These are phyloP conservation scores for Malus sieversii DNA, from an alignment of 306 rosid genomes.

Conservation along the genomic window DNA sequence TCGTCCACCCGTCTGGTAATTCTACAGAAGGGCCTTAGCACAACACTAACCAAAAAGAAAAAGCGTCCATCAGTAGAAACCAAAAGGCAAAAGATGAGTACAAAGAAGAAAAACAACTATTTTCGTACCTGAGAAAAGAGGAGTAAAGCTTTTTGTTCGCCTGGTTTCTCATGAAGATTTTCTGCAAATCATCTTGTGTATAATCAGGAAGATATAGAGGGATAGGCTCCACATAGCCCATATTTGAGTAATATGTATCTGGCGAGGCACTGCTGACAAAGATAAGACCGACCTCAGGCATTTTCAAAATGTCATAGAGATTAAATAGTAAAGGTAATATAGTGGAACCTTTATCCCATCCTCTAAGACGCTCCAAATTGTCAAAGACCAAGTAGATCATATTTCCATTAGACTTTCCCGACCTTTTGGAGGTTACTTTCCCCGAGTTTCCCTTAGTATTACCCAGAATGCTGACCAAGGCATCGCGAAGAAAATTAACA, in stretches of 20 bases:
- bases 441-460: conserved; percentile 37
- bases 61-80: conserved; percentile 8
- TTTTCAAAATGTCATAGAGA: conserved; percentile 65
- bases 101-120: neutral
- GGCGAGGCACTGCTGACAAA: conserved; percentile 80
- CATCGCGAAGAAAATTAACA: conserved; percentile 64
- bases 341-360: conserved; percentile 80
- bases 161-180: conserved; percentile 58
- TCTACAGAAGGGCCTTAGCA: conserved; percentile 61
- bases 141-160: conserved; percentile 61
- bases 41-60: conserved; percentile 45
- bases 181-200: conserved; percentile 53
- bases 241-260: conserved; percentile 67
- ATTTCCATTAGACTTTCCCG: conserved; percentile 42
- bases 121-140: conserved; percentile 67
- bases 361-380: conserved; percentile 69
- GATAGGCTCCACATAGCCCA: conserved; percentile 72
- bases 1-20: conserved; percentile 69
- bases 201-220: conserved; percentile 74
- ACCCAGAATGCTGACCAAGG: conserved; percentile 45
- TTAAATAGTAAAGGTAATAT: conserved; percentile 65
- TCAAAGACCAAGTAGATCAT: conserved; percentile 84
- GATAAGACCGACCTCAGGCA: conserved; percentile 71
- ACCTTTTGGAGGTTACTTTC: conserved; percentile 32
- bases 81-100: conserved; percentile 11